Conservation (phyloP, 495 filamentous ascomycete genomes). For the Apiosordaria backusii region DNA sequence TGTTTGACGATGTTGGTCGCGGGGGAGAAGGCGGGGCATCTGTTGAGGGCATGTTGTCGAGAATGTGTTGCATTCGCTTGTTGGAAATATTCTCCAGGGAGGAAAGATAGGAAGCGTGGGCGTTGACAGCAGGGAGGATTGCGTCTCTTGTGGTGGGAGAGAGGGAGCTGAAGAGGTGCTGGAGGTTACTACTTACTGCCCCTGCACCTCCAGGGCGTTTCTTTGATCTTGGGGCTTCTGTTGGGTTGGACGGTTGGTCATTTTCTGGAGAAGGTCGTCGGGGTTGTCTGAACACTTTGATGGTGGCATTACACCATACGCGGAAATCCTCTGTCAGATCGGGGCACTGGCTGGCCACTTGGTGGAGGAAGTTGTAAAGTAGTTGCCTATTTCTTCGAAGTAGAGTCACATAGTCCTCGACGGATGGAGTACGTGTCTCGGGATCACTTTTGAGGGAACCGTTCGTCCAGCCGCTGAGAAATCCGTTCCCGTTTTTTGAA, state of each 20-base stretch:
- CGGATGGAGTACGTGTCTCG: constrained; percentile 40
- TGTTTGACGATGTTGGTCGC: not conserved
- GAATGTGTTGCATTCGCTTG: constrained; percentile 43
- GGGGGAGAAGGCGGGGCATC: constrained; percentile 1
- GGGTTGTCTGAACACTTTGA: constrained; percentile 30
- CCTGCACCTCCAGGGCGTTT: constrained; percentile 32
- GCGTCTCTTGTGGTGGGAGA: constrained; percentile 30
- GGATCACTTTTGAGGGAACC: constrained; percentile 19
- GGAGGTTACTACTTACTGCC: constrained; percentile 43
- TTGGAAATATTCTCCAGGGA: constrained; percentile 46
- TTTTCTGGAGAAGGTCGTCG: not conserved
- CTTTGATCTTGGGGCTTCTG: not conserved
- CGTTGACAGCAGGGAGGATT: constrained; percentile 45
- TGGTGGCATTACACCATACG: constrained; percentile 32
- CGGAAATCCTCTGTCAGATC: constrained; percentile 52
- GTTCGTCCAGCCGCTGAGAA: not conserved
- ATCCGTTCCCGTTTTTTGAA: constrained; percentile 6
- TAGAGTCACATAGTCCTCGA: constrained; percentile 60
- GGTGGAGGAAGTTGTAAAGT: constrained; percentile 59
- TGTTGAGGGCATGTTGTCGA: constrained; percentile 30
- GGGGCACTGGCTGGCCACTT: constrained; percentile 58
- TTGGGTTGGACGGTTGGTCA: not conserved
- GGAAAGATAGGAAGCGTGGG: constrained; percentile 53
- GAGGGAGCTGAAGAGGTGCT: constrained; percentile 45
- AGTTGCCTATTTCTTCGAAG: constrained; percentile 52